Percentiles rank a stretch among this genome's conserved stretches.
Conservation (phyloP, 768 basidiomycete species). For the Sporobolomyces roseus region DNA sequence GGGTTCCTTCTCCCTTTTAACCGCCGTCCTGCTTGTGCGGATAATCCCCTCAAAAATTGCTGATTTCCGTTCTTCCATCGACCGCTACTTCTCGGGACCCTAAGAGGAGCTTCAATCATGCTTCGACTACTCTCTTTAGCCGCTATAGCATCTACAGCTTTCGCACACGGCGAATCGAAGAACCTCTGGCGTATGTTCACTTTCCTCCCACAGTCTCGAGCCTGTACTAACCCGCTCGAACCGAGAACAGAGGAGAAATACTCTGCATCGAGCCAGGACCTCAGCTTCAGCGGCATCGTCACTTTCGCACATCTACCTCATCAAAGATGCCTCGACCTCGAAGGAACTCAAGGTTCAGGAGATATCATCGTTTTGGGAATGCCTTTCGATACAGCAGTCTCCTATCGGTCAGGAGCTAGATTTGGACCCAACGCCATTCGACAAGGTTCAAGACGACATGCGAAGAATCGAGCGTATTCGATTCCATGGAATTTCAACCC, state of each 20-base stretch:
- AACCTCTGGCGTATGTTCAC: slow-evolving; percentile 7
- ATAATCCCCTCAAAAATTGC: too few relatives aligned
- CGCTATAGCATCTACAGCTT: background rate
- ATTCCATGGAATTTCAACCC: slow-evolving; percentile 46
- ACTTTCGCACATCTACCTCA: slow-evolving; percentile 81
- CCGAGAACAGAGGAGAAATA: slow-evolving; percentile 55
- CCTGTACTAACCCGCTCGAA: background rate
- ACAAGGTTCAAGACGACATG: slow-evolving; percentile 51
- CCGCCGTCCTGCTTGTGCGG: background rate
- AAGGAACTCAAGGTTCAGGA: slow-evolving; percentile 50
- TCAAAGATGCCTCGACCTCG: slow-evolving; percentile 44
- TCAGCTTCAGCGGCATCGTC: slow-evolving; percentile 71
- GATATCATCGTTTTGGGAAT: slow-evolving; percentile 70
- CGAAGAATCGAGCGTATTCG: slow-evolving; percentile 18
- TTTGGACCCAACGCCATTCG: slow-evolving; percentile 85
- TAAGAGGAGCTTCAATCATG: too few relatives aligned
- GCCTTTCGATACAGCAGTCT: slow-evolving; percentile 57
- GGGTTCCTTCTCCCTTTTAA: too few relatives aligned
- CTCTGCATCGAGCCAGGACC: slow-evolving; percentile 63
- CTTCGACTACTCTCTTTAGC: background rate
- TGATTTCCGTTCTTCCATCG: too few relatives aligned
- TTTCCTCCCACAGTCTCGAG: background rate
- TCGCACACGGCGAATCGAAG: background rate
- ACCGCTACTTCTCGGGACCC: too few relatives aligned
- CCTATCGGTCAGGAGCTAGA: slow-evolving; percentile 76